Evolutionary conservation across 768 basidiomycete species (phyloP).

Genomic region (Grammothele lineata): DNA sequence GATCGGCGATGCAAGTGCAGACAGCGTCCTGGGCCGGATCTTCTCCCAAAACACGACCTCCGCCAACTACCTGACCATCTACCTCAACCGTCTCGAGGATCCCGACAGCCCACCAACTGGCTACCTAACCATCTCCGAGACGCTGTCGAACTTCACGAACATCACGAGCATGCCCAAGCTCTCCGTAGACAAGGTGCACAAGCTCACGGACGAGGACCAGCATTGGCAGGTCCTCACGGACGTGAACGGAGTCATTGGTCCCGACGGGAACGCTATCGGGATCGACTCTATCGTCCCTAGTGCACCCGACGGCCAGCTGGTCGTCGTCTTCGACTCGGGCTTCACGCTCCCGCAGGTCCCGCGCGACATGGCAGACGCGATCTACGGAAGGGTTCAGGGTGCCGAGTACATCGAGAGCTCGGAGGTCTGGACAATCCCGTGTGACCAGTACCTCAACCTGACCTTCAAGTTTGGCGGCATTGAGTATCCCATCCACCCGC

Average conservation of each 20-base stretch:
- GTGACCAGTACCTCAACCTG: constrained; percentile 66
- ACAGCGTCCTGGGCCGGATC: constrained; percentile 60
- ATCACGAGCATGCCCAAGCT: constrained; percentile 62
- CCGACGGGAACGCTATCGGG: constrained; percentile 61
- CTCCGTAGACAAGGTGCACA: constrained; percentile 59
- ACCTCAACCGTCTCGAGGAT: constrained; percentile 58
- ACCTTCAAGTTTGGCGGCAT: constrained; percentile 68
- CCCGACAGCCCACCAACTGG: constrained; percentile 50
- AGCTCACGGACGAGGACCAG: constrained; percentile 60
- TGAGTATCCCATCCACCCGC: constrained; percentile 68
- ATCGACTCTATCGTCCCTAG: constrained; percentile 64
- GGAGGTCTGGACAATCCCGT: constrained; percentile 71
- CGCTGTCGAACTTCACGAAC: constrained; percentile 57
- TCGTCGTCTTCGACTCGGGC: constrained; percentile 74
- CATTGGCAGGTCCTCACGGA: constrained; percentile 80
- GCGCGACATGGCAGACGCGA: constrained; percentile 70
- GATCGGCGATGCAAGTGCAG: constrained; percentile 43
- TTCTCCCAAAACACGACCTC: constrained; percentile 55
- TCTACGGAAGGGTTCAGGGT: constrained; percentile 74
- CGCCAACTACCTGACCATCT: constrained; percentile 63
- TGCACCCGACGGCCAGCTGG: constrained; percentile 58
- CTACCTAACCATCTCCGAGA: constrained; percentile 65
- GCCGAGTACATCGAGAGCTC: constrained; percentile 56
- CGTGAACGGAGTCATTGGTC: constrained; percentile 67
- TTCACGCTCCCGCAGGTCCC: constrained; percentile 71